These are phyloP conservation scores for Hagleromyces aurorensis DNA, from an alignment of 805 yeast species.

Conservation along the genomic window DNA sequence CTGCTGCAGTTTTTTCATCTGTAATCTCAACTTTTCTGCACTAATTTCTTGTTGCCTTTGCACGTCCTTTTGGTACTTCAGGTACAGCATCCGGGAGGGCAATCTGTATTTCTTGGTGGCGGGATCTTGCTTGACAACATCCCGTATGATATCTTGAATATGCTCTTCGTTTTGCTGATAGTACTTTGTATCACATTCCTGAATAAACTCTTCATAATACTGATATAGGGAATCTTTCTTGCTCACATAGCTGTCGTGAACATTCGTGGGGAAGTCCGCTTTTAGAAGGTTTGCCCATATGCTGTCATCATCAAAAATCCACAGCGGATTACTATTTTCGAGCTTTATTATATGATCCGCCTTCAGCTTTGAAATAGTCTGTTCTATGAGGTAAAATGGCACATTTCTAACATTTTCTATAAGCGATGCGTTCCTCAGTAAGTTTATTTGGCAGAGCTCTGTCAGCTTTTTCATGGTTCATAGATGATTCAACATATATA, in stretches of 20 bases:
- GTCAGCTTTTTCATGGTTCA: conserved; percentile 11
- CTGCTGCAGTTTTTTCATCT: conserved; percentile 24
- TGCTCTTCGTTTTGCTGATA: conserved; percentile 10
- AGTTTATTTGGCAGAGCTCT: conserved; percentile 19
- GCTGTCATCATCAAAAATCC: conserved; percentile 34
- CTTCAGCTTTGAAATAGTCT: conserved; percentile 25
- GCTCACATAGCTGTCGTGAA: conserved; percentile 26
- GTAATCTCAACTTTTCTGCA: conserved; percentile 29
- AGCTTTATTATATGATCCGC: conserved; percentile 28
- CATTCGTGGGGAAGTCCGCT: conserved; percentile 32
- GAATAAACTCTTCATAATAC: conserved; percentile 15
- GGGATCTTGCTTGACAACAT: conserved; percentile 15
- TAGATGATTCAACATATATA: too few species aligned
- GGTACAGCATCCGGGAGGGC: conserved; percentile 32
- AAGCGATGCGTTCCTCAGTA: conserved; percentile 20
- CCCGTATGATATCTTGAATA: conserved; percentile 10
- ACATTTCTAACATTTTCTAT: conserved; percentile 27
- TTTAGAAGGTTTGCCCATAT: conserved; percentile 29
- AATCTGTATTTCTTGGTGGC: conserved; percentile 24
- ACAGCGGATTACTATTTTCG: conserved; percentile 27
- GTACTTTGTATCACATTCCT: conserved; percentile 8
- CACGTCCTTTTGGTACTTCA: conserved; percentile 30
- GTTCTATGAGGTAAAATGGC: conserved; percentile 28
- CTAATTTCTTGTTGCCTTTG: conserved; percentile 30
- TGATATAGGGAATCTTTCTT: conserved; percentile 18